Evolutionary conservation across 129 eudicot species (phyloP), one percentile per base, ranked within the genome.

Genomic region (Pulicaria dysenterica): DNA sequence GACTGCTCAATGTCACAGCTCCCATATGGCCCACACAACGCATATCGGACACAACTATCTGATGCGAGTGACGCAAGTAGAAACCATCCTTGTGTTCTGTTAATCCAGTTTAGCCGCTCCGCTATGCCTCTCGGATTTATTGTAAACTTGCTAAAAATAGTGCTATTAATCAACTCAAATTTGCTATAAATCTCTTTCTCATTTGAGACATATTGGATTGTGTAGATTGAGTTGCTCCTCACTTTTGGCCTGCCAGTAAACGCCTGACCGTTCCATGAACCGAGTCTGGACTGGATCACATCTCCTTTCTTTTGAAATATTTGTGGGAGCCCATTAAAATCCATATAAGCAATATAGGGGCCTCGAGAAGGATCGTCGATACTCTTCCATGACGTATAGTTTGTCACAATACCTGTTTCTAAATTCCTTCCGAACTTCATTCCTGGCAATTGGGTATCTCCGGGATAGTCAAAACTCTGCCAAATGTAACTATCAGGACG

Each of bases 1-100:
- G 84, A 17, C 15, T 42, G 64, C 34, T 46, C 14, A 3, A 74
- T 43, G 47, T 79, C 82, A 31, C 89, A 87, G 11, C 47, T 66
- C 2, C 83, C 85, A 71, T 81, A 55, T 7, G 79, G 58, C 8
- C 87, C 83, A 65, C 93, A 87, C 13, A 17, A 8, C 31, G 31
- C 31, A 24, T 24, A 24, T 24, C 31, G 31, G 31, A 24, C 31
- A 24, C 31, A 24, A 24, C 31, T 24, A 24, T 24, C 31, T 24
- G 31, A 24, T 2, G 31, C 2, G 31, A 2, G 31, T 24, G 31
- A 24, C 2, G 31, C 11, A 12, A 12, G 4, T 4, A 48, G 16
- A 48, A 48, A 48, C 54, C 54, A 48, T 48, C 54, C 54, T 48
- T 48, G 16, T 13, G 54, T 48, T 48, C 54, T 12, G 16, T 48